A percentile compares a stretch with the other conserved stretches of the same genome.
These are phyloP conservation scores for Knoxdaviesia proteae DNA, from an alignment of 2,329 filamentous ascomycete genomes.

Conservation along the genomic window DNA sequence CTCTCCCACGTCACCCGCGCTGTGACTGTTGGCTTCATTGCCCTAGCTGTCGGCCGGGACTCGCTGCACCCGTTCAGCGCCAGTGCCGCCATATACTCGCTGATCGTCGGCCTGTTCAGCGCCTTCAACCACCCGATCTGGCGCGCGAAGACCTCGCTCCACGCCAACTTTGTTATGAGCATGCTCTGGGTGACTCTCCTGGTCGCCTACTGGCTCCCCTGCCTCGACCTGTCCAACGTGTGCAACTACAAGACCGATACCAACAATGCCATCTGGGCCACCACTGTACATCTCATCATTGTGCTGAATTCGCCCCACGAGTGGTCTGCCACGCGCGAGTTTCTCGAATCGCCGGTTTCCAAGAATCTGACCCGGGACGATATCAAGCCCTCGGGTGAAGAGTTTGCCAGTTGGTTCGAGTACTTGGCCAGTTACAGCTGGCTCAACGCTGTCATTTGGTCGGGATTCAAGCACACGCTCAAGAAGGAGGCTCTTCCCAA, in stretches of 20 bases:
- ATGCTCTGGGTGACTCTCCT: constrained; percentile 15
- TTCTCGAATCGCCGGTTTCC: constrained; percentile 3
- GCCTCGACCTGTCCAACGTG: constrained; percentile 15
- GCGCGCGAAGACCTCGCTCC: constrained; percentile 20
- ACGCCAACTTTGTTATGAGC: constrained; percentile 24
- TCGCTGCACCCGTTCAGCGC: constrained; percentile 17
- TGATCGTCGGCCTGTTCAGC: constrained; percentile 21
- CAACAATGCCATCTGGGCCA: constrained; percentile 7
- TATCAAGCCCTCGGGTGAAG: constrained; percentile 23
- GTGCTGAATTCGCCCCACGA: constrained; percentile 26
- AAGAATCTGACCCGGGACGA: neutral
- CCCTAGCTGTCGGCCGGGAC: constrained; percentile 14
- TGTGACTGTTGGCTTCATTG: constrained; percentile 17
- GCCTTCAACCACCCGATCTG: constrained; percentile 19
- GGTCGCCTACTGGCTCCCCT: constrained; percentile 20
- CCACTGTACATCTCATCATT: constrained; percentile 15
- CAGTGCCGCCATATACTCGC: constrained; percentile 17
- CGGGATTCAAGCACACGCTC: constrained; percentile 21
- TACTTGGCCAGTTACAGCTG: constrained; percentile 30
- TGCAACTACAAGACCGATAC: constrained; percentile 9
- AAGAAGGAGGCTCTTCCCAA: constrained; percentile 25
- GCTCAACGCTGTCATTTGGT: constrained; percentile 26
- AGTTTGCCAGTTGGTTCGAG: constrained; percentile 30
- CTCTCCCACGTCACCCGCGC: constrained; percentile 19
- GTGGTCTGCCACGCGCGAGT: constrained; percentile 21